Percentiles rank a stretch among this genome's conserved stretches.
These are phyloP conservation scores for Penicillium verrucosum DNA, from an alignment of 2,329 filamentous ascomycete species.

Conservation along the genomic window DNA sequence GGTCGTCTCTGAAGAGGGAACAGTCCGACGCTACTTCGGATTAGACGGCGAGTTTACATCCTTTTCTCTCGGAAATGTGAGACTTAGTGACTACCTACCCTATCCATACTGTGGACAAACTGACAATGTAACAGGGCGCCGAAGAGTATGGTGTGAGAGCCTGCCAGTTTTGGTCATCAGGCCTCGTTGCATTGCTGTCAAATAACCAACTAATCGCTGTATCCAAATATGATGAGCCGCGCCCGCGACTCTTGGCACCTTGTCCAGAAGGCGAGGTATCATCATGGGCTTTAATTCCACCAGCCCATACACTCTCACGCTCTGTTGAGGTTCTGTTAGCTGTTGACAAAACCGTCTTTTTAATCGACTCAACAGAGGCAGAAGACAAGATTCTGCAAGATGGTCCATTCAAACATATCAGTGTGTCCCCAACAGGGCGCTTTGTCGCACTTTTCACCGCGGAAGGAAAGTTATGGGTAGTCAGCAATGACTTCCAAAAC, in stretches of 20 bases:
- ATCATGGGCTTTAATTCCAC: slow-evolving; percentile 86
- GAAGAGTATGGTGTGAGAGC: slow-evolving; percentile 82
- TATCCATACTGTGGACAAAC: neutral
- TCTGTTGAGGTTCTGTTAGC: slow-evolving; percentile 91
- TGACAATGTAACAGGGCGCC: slow-evolving; percentile 55
- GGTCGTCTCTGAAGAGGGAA: slow-evolving; percentile 84
- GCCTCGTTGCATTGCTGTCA: slow-evolving; percentile 86
- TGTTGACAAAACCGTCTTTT: slow-evolving; percentile 77
- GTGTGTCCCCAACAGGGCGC: slow-evolving; percentile 84
- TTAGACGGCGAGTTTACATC: slow-evolving; percentile 94
- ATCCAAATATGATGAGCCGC: slow-evolving; percentile 84
- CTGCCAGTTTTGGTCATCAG: slow-evolving; percentile 88
- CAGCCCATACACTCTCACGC: slow-evolving; percentile 80
- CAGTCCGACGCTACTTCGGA: slow-evolving; percentile 83
- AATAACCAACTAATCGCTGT: slow-evolving; percentile 87
- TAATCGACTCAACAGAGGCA: slow-evolving; percentile 82
- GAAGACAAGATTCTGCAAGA: slow-evolving; percentile 89
- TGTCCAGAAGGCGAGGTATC: slow-evolving; percentile 75
- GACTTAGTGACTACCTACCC: neutral
- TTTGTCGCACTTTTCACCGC: slow-evolving; percentile 84
- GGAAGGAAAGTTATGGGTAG: slow-evolving; percentile 83
- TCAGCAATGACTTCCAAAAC: slow-evolving; percentile 92
- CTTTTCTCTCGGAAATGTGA: slow-evolving; percentile 79
- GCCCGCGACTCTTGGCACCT: slow-evolving; percentile 75
- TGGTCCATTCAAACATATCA: slow-evolving; percentile 86